Evolutionary conservation across 257 asterid genomes (phyloP).

Genomic region (Craterostigma plantagineum): DNA sequence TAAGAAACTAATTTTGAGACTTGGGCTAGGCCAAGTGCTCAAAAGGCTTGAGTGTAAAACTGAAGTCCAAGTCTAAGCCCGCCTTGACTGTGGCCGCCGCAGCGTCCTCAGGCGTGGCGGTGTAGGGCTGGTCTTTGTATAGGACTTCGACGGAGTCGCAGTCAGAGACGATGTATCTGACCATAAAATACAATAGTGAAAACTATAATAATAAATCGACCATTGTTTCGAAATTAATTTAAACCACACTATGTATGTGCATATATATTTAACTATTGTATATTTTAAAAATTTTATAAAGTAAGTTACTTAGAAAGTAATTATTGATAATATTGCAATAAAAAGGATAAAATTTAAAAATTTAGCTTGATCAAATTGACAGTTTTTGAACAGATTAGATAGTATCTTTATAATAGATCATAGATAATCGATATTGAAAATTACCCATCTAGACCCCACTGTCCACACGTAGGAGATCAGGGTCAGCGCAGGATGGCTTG

Average conservation of each 20-base stretch:
- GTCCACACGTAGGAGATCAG: slow-evolving; percentile 51
- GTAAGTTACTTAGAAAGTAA: too few relatives aligned
- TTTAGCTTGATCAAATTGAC: too few relatives aligned
- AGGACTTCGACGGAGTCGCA: slow-evolving; percentile 73
- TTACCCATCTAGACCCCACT: slow-evolving; percentile 79
- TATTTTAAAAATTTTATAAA: not conserved
- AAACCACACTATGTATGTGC: slow-evolving; percentile 1
- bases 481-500: slow-evolving; percentile 85
- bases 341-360: too few relatives aligned
- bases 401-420: too few relatives aligned
- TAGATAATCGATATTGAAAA: not conserved
- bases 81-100: slow-evolving; percentile 60
- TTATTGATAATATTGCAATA: too few relatives aligned
- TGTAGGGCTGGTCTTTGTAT: slow-evolving; percentile 39
- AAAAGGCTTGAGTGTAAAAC: slow-evolving; percentile 72
- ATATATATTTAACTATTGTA: not conserved
- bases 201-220: too few relatives aligned
- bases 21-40: too few relatives aligned
- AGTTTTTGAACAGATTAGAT: too few relatives aligned
- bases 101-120: slow-evolving; percentile 66
- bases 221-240: too few relatives aligned
- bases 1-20: too few relatives aligned
- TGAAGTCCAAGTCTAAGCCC: slow-evolving; percentile 92
- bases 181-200: too few relatives aligned
- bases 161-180: slow-evolving; percentile 79